Conservation (phyloP, 345 rosid species). For the Orychophragmus violaceus region DNA sequence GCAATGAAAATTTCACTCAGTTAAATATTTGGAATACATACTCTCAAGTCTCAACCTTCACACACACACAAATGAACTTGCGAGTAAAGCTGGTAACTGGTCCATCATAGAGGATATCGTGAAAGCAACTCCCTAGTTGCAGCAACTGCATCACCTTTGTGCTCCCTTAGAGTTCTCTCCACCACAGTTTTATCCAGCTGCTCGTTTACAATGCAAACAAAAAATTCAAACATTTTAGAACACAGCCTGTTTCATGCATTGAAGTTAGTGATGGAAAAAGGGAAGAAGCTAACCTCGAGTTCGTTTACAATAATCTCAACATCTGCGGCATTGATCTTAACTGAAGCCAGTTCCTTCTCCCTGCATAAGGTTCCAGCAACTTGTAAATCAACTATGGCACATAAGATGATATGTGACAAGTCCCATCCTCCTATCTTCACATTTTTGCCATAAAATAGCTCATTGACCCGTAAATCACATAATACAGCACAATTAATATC, state of each 20-base stretch:
- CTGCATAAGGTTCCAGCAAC: conserved; percentile 26
- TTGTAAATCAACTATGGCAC: background rate
- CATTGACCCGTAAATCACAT: background rate
- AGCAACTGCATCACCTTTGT: conserved; percentile 93
- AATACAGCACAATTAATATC: background rate
- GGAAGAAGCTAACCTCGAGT: conserved; percentile 58
- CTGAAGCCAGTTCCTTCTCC: conserved; percentile 96
- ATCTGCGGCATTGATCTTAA: conserved; percentile 88
- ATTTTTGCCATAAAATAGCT: background rate
- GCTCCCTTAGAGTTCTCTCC: conserved; percentile 90
- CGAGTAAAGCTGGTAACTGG: background rate
- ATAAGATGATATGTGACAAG: background rate
- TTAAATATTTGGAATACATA: background rate
- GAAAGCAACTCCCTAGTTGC: conserved; percentile 77
- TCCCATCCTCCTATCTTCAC: background rate
- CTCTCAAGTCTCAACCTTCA: conserved; percentile 9
- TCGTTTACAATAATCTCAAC: conserved; percentile 86
- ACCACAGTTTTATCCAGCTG: conserved; percentile 88
- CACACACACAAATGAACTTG: background rate
- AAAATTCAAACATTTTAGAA: conserved; percentile 4
- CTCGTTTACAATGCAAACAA: background rate
- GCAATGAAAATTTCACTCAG: background rate
- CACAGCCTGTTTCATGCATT: background rate
- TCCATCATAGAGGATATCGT: conserved; percentile 32
- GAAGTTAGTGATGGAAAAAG: background rate